Base-by-base conservation (phyloP, 331 rosid genomes). In the Telfairia occidentalis region DNA sequence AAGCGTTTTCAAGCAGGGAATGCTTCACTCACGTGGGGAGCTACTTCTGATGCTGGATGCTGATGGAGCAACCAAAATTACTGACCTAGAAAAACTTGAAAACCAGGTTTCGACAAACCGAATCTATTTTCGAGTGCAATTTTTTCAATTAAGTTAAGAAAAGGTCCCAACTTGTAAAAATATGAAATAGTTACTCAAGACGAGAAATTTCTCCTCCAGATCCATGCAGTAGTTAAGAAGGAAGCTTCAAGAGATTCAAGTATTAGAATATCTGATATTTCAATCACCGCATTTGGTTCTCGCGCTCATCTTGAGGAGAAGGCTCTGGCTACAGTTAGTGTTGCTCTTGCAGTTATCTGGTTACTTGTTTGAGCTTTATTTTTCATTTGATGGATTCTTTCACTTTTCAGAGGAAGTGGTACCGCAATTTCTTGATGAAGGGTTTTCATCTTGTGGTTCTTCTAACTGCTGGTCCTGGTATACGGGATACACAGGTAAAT, bases 361-460 rank as follows among this genome's bases (percentile, higher is more conserved):
- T 78, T 28, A 57, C 52, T 76, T 35, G 71, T 83, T 55, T 54
- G 69, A 57, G 64, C 50, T 74, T 55, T 54, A 13, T 61, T 30
- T 76, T 75, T 40, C 46, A 69, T 35, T 74, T 79, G 75, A 86
- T 53, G 40, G 65, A 42, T 78, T 88, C 4, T 38, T 71, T 65
- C 86, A 73, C 48, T 71, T 81, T 84, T 28, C 88, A 91, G 98
- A 86, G 98, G 82, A 94, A 89, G 88, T 94, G 96, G 97, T 82
- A 91, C 84, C 96, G 98, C 79, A 94, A 94, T 79, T 89, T 89
- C 80, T 89, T 94, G 85, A 94, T 94, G 98, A 94, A 85, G 89
- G 98, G 98, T 78, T 94, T 94, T 83, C 97, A 94, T 89, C 89
- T 94, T 55, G 96, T 91, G 82, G 98, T 94, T 85, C 95, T 94